These are phyloP conservation scores for Pichia gijzeniarum DNA, from an alignment of 805 yeast species.

Conservation along the genomic window DNA sequence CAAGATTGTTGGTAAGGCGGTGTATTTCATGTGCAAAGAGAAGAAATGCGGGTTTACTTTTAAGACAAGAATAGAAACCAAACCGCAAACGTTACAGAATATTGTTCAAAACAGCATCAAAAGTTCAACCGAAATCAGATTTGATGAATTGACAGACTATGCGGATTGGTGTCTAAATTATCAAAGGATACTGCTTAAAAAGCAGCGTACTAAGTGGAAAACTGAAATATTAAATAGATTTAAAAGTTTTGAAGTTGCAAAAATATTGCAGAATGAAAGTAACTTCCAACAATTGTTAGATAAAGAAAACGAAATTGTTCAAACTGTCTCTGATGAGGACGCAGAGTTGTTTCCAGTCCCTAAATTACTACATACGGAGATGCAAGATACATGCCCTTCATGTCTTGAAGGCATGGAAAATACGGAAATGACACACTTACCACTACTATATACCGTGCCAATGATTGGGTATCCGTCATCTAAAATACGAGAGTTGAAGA, in stretches of 20 bases:
- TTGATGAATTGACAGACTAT: conserved; percentile 12
- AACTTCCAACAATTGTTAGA: neutral
- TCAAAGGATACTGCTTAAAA: conserved; percentile 11
- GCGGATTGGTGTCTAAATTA: conserved; percentile 18
- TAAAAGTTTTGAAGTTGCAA: conserved; percentile 21
- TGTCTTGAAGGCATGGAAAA: neutral
- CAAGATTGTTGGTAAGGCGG: conserved; percentile 28
- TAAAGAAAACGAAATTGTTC: neutral
- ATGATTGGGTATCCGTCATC: conserved; percentile 4
- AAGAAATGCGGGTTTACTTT: conserved; percentile 34
- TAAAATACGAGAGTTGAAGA: neutral
- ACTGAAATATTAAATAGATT: conserved; percentile 14
- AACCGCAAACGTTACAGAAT: conserved; percentile 35
- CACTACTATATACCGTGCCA: conserved; percentile 1
- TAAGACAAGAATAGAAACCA: conserved; percentile 32
- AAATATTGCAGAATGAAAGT: conserved; percentile 13
- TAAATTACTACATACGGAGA: conserved; percentile 22
- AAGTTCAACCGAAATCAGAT: conserved; percentile 10
- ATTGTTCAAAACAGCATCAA: conserved; percentile 22
- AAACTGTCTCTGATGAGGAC: neutral
- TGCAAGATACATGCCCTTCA: conserved; percentile 7
- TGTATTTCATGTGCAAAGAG: conserved; percentile 33
- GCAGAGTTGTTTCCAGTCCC: conserved; percentile 5
- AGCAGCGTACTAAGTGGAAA: conserved; percentile 7
- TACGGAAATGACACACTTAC: neutral